Evolutionary conservation across 1,284 basidiomycete species (phyloP).

Genomic region (Ganoderma leucocontextum): DNA sequence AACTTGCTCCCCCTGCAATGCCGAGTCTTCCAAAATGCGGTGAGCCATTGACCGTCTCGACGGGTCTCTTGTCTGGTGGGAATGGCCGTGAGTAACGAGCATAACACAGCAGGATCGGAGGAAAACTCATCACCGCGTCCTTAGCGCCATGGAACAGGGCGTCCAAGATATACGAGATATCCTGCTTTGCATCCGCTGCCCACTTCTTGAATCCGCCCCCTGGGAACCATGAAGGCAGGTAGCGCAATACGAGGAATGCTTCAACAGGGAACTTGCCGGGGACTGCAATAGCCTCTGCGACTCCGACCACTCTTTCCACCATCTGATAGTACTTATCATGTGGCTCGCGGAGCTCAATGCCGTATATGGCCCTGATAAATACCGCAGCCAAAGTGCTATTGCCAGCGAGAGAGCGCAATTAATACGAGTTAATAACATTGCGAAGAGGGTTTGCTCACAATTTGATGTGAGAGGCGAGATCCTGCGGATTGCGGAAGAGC

Average conservation of each 20-base stretch:
- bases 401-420: neutral
- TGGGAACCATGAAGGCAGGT: slow-evolving; percentile 27
- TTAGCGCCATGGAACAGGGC: slow-evolving; percentile 22
- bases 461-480: slow-evolving; percentile 25
- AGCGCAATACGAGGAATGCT: slow-evolving; percentile 23
- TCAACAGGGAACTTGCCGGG: slow-evolving; percentile 29
- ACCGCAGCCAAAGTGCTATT: slow-evolving; percentile 41
- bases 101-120: neutral
- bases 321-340: slow-evolving; percentile 31
- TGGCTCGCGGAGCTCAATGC: slow-evolving; percentile 38
- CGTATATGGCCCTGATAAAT: slow-evolving; percentile 43
- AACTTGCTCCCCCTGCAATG: slow-evolving; percentile 14
- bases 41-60: slow-evolving; percentile 18
- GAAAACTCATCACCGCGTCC: slow-evolving; percentile 17
- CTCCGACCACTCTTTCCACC: slow-evolving; percentile 17
- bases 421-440: neutral
- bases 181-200: slow-evolving; percentile 18
- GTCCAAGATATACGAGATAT: slow-evolving; percentile 22
- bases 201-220: slow-evolving; percentile 24
- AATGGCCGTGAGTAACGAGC: too few species aligned
- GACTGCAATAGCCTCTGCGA: slow-evolving; percentile 23
- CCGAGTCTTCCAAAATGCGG: slow-evolving; percentile 9
- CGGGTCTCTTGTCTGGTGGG: neutral
- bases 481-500: slow-evolving; percentile 16
- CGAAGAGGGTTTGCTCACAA: slow-evolving; percentile 18